Base-by-base conservation (phyloP, 352 stramenopile species). In the Globisporangium ultimum region DNA sequence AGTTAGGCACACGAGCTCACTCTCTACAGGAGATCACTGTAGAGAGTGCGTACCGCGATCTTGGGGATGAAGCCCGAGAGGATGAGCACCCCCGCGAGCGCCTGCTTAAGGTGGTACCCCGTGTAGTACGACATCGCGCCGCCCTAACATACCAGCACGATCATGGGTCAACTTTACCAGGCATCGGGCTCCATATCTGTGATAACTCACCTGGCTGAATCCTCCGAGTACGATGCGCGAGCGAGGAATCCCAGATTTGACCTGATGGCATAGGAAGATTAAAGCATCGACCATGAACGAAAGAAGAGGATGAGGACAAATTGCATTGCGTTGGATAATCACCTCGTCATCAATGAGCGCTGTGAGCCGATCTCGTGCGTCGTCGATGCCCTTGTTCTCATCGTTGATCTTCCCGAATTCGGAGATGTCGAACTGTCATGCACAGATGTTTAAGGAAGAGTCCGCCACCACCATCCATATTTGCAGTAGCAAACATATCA, bases 221-320 rank as follows among this genome's bases (percentile, higher is more conserved):
- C 96, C 96, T 14, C 86, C 93, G 38, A 99, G 70, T 3, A 98
- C 86, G 62, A 98, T 97, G 20, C 90, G 90, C 49, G 74, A 88
- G 61, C 91, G 84, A 0, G 91, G 84, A 28, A 98, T 89, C 28
- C 84, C 84, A 24, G 22, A 66, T 13, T 58, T 64, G 32, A 87
- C 72, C 68, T 79, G 38, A 28, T 24, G 22, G 28, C 3, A 36
- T 28, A 36, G 28, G 28, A 10, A 8, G 3, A 36, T 36, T 6
- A 8, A 10, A 36, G 28, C 28, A 5, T 5, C 24, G 24, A 32
- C 24, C 24, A 40, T n/a, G 49, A 48, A 21, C 10, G 22, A 2
- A 49, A 14, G n/a, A 15, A 20, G 14, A 49, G n/a, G n/a, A 52
- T 15, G 2, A 36, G 9, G 46, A 22, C 38, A 2, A 41, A 41